Conservation (phyloP, 768 basidiomycete species). For the Holtermannia corniformis region DNA sequence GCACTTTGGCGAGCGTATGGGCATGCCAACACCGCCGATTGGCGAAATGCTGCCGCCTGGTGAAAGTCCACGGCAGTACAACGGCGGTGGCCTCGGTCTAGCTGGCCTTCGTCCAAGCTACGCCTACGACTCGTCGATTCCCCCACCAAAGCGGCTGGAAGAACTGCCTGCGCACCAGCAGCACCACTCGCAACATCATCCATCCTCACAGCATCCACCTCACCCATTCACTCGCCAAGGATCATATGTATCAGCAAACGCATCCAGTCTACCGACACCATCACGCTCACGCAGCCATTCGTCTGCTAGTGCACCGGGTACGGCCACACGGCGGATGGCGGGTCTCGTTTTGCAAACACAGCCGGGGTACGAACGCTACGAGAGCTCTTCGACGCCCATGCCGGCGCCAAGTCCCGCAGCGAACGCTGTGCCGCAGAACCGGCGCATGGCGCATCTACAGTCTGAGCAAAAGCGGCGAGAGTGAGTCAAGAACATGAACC, state of each 20-base stretch:
- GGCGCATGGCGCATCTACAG: conserved; percentile 33
- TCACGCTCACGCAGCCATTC: conserved; percentile 2
- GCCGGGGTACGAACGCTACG: not conserved
- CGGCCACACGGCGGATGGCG: not conserved
- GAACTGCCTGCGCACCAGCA: not conserved
- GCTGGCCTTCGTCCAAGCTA: conserved; percentile 2
- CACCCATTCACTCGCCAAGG: not conserved
- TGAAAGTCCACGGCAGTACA: not conserved
- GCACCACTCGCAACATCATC: not conserved
- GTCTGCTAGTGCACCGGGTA: not conserved
- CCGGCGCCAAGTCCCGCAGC: not conserved
- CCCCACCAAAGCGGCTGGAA: not conserved
- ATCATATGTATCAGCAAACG: not conserved
- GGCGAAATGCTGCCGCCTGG: not conserved
- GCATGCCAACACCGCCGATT: not conserved
- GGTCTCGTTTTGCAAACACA: not conserved
- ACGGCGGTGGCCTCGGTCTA: not conserved
- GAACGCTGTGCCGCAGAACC: conserved; percentile 16
- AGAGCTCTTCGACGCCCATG: not conserved
- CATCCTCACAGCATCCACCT: not conserved
- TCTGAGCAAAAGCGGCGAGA: conserved; percentile 38
- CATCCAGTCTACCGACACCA: not conserved
- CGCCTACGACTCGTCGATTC: not conserved
- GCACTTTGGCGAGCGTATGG: not conserved
- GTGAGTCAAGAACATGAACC: conserved; percentile 16